Conservation (phyloP, 2,329 filamentous ascomycete genomes). For the Beauveria brongniartii region DNA sequence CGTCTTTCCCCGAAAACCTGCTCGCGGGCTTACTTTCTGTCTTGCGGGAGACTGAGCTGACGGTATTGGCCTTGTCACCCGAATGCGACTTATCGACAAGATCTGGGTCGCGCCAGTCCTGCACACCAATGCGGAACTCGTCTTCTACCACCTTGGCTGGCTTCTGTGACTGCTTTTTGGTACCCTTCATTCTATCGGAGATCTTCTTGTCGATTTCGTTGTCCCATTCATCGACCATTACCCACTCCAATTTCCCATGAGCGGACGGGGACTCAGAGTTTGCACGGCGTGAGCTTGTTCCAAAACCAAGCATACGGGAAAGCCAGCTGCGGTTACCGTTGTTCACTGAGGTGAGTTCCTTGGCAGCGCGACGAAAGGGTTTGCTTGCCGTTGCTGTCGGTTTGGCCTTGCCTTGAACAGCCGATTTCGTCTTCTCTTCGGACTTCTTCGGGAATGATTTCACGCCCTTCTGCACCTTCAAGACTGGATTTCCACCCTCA, state of each 20-base stretch:
- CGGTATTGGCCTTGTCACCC: constrained; percentile 12
- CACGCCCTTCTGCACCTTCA: constrained; percentile 44
- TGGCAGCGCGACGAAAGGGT: constrained; percentile 21
- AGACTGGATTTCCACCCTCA: constrained; percentile 49
- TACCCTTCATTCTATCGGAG: constrained; percentile 33
- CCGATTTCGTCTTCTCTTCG: constrained; percentile 24
- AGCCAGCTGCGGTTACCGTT: constrained; percentile 31
- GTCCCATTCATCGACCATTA: constrained; percentile 58
- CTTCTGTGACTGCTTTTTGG: constrained; percentile 23
- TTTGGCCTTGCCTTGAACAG: constrained; percentile 21
- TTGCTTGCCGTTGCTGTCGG: constrained; percentile 15
- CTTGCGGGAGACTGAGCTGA: constrained; percentile 1
- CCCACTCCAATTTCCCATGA: constrained; percentile 69
- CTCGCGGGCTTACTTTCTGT: constrained; percentile 2
- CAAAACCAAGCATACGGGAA: constrained; percentile 32
- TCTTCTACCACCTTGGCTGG: constrained; percentile 35
- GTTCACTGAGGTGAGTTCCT: constrained; percentile 15
- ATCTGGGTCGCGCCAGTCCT: constrained; percentile 79
- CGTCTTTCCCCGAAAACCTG: constrained; percentile 2
- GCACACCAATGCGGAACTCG: constrained; percentile 72
- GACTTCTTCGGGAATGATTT: constrained; percentile 17
- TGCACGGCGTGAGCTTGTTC: constrained; percentile 21
- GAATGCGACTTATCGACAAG: constrained; percentile 21
- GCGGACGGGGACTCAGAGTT: constrained; percentile 55
- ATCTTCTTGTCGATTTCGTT: constrained; percentile 41